Percentiles rank a stretch among this genome's conserved stretches.
phyloP scores from a whole-genome alignment of 2,329 filamentous ascomycete species.

The Capronia coronata region DNA sequence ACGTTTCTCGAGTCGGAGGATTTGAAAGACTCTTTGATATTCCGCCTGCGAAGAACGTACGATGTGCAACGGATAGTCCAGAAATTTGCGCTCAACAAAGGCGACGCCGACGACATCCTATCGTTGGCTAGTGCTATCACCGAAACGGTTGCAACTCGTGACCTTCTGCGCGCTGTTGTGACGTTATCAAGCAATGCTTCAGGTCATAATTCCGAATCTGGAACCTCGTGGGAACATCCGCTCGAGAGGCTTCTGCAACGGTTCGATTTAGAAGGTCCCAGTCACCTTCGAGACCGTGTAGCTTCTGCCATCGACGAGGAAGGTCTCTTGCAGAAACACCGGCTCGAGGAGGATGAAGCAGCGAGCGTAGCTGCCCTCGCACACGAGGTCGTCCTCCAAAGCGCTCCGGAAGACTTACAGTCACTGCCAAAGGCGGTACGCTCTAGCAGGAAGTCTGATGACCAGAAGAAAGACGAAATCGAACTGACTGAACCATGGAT shows the following conservation, averaged over 20 bases:
- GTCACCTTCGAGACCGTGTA: conserved; percentile 64
- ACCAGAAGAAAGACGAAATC: conserved; percentile 34
- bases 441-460: conserved; percentile 28
- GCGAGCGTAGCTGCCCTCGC: conserved; percentile 66
- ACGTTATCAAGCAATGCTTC: conserved; percentile 21
- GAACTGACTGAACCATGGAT: conserved; percentile 53
- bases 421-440: conserved; percentile 49
- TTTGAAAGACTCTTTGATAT: conserved; percentile 62
- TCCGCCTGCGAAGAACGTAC: conserved; percentile 65
- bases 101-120: conserved; percentile 86
- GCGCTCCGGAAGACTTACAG: conserved; percentile 55
- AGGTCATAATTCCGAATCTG: conserved; percentile 31
- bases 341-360: conserved; percentile 65
- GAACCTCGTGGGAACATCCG: background rate
- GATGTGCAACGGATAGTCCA: conserved; percentile 88
- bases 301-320: conserved; percentile 83
- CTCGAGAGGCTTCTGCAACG: conserved; percentile 46
- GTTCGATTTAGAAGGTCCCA: conserved; percentile 61
- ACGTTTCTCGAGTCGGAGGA: conserved; percentile 61
- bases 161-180: conserved; percentile 34
- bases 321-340: conserved; percentile 72
- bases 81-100: conserved; percentile 85
- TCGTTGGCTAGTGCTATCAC: conserved; percentile 78
- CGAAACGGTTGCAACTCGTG: conserved; percentile 54
- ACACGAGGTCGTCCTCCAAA: conserved; percentile 61